Evolutionary conservation across 129 eudicot genomes (phyloP), one percentile per base, ranked within the genome.

Genomic region (Chrysanthemum seticuspe): DNA sequence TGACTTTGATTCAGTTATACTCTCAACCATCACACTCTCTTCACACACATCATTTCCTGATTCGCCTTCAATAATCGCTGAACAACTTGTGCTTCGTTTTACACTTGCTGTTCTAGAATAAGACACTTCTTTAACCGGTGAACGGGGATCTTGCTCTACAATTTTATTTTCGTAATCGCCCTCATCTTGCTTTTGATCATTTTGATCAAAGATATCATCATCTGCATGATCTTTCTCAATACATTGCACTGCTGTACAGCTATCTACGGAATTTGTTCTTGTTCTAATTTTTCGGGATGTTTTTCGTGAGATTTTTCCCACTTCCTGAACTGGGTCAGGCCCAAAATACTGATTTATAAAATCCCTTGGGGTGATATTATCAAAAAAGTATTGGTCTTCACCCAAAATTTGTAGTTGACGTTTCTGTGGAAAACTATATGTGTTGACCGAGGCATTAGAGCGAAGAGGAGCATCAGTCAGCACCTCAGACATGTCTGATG

Each of bases 381-480:
- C 91, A 29, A 89, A 84, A 68, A 85, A 81, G 75, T 83, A 82
- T 34, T 80, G 85, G 54, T 86, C 90, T 34, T 90, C 96, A 13
- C 72, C 68, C 2, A 75, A 76, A 66, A 85, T 82, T 6, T 71
- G 82, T 29, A 72, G 55, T 65, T 72, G 53, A 50, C 61, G 69
- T 15, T 72, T 67, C 58, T 80, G 62, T 60, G 80, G 75, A 31
- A 59, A 76, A 55, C 67, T 71, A 36, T 78, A 78, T 29, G 75
- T 63, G 72, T 72, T 40, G 53, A 83, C 76, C 40, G 82, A 61
- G 70, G 62, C 83, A 55, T 76, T 79, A 10, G 74, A 62, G 45
- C 70, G 80, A 70, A 62, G 79, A 80, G 84, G 83, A 66, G 81
- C 82, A 16, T 76, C 21, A 62, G 16, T n/a, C 12, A 56, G 70